Percentiles rank a stretch among this genome's conserved stretches.
Evolutionary conservation across 768 basidiomycete species (phyloP).

Genomic region (Kwoniella sp.): DNA sequence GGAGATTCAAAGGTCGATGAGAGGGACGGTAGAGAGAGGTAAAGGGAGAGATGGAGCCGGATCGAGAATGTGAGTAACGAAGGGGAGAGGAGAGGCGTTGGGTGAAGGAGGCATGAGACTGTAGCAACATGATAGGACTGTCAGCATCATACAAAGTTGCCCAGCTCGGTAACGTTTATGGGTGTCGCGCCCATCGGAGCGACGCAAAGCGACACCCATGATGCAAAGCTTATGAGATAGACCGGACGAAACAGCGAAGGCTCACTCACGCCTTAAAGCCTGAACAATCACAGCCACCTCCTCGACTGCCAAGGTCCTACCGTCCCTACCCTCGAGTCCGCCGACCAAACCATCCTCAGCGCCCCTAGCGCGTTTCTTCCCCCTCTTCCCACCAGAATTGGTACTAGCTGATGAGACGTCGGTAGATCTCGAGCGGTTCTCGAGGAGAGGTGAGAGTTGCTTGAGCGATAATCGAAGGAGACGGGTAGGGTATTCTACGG

Average conservation of each 20-base stretch:
- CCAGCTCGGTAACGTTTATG: no score
- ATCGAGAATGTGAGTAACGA: slow-evolving; percentile 42
- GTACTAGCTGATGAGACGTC: slow-evolving; percentile 14
- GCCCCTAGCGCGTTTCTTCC: slow-evolving; percentile 52
- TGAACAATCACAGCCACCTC: slow-evolving; percentile 31
- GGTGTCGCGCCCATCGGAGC: no score
- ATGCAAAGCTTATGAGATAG: no score
- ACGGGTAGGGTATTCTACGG: slow-evolving; percentile 42
- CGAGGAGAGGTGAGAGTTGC: slow-evolving; percentile 28
- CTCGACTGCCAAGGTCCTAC: slow-evolving; percentile 13
- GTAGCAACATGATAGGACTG: not conserved
- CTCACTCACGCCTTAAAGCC: slow-evolving; percentile 37
- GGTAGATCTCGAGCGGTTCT: slow-evolving; percentile 19
- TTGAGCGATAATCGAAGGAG: slow-evolving; percentile 38
- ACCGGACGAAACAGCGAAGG: not conserved
- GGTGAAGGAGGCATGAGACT: slow-evolving; percentile 39
- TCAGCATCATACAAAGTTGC: no score
- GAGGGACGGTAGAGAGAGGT: slow-evolving; percentile 28
- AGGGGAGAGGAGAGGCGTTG: slow-evolving; percentile 36
- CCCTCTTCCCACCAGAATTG: slow-evolving; percentile 39
- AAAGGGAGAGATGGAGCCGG: slow-evolving; percentile 43
- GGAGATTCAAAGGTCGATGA: slow-evolving; percentile 18
- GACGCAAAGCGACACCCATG: no score
- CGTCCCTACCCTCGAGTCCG: slow-evolving; percentile 44
- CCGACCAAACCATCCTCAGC: slow-evolving; percentile 52